Base-by-base conservation (phyloP, 805 yeast species). In the Cyberlindnera lachancei region DNA sequence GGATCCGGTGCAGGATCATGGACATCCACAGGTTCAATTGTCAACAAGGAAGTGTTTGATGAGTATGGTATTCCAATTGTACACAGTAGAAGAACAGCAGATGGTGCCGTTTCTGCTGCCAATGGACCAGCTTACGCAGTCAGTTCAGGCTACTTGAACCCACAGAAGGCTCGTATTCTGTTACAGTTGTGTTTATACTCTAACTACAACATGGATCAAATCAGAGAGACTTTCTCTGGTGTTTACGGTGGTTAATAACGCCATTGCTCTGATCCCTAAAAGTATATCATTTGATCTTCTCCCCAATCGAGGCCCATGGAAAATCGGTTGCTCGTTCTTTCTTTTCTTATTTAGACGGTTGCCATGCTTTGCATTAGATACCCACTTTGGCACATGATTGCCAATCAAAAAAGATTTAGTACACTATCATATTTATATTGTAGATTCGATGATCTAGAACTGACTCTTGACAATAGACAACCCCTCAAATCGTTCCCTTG, bases 1-100 rank as follows among this genome's bases (percentile, higher is more conserved):
- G 75, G 82, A 5, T 66, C 75, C 70, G 85, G 85, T 18, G 82
- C 84, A 2, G 84, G 85, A 1, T 71, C 80, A 4, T 44, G 50
- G 49, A 45, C 50, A 7, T 20, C 21, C 22, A 51, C 75, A 53
- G 66, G 75, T 16, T 64, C 61, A 7, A 48, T 44, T 5, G 68
- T 74, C 7, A 71, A 69, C 44, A 52, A 58, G 26, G 55, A 56
- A 22, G 53, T 61, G 13, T 59, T 58, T 15, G 46, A 51, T 13
- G 37, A 53, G 25, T 46, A 60, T 31, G 42, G 55, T 5, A 58
- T 73, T 13, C 83, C 84, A 4, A 61, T 76, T 4, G 61, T 78
- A 1, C 75, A 70, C 44, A 73, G 81, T 13, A 75, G 75, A 46
- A 63, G 85, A 47, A 64, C 82, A 11, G 68, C 68, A 64, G 82